Percentiles rank a stretch among this genome's conserved stretches.
These are phyloP conservation scores for Crucibulum parvulum DNA, from an alignment of 1,284 basidiomycete species.

Conservation along the genomic window DNA sequence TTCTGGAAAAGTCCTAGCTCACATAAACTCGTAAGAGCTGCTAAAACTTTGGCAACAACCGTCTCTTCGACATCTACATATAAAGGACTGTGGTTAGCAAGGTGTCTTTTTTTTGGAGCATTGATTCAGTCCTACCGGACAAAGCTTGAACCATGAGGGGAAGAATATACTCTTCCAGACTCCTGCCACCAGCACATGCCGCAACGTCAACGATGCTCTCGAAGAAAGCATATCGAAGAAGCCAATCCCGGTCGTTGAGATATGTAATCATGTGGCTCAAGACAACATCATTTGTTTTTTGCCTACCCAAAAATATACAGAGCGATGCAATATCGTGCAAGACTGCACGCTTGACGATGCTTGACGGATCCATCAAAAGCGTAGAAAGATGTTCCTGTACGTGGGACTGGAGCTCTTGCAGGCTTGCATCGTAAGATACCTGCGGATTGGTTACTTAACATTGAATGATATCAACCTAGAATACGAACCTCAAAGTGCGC, in stretches of 20 bases:
- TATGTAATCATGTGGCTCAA: conserved; percentile 99
- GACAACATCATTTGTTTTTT: conserved; percentile 94
- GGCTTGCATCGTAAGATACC: conserved; percentile 88
- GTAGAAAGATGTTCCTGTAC: conserved; percentile 90
- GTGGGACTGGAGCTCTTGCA: conserved; percentile 85
- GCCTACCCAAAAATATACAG: conserved; percentile 92
- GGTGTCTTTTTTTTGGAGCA: not conserved
- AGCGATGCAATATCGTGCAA: conserved; percentile 86
- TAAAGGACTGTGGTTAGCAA: not conserved
- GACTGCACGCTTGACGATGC: conserved; percentile 79
- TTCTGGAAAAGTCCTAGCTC: conserved; percentile 90
- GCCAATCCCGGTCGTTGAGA: conserved; percentile 95
- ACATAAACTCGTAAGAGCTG: conserved; percentile 85
- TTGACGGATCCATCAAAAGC: conserved; percentile 77
- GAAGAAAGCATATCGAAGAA: conserved; percentile 91
- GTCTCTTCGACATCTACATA: conserved; percentile 89
- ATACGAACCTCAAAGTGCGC: conserved; percentile 72
- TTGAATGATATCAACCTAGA: conserved; percentile 4
- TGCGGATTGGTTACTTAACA: conserved; percentile 35
- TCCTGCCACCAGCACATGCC: conserved; percentile 87
- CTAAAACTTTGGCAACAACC: conserved; percentile 89
- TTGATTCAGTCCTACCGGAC: conserved; percentile 63
- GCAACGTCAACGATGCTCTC: conserved; percentile 96
- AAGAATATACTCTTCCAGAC: conserved; percentile 89
- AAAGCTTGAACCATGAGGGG: conserved; percentile 94